Base-by-base conservation (phyloP, 257 asterid species). In the Linaria vulgaris region DNA sequence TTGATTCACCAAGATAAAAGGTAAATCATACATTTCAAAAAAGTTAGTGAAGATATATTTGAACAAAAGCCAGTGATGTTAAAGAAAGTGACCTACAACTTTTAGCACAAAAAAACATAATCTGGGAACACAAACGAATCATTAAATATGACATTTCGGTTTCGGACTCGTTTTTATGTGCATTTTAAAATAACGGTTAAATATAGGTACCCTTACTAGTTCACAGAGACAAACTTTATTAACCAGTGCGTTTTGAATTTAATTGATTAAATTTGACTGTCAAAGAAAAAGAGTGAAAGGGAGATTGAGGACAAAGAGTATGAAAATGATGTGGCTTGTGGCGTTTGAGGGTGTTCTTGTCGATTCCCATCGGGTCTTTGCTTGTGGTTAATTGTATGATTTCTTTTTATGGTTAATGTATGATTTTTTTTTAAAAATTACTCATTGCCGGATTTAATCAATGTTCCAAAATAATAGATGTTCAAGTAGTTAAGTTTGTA, bases 271-370 rank as follows among this genome's bases (percentile, higher is more conserved):
- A 44, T 14, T 12, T 44, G 49, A 44, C 49, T 44, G 49, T 44
- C 8, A 14, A 44, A 34, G 9, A 11, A 1, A 34, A 34, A 34
- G 10, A 34, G 41, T 4, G 41, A 3, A 12, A 19, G 49, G 44
- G 50, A 0, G 48, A 12, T 12, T 59, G 70, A 70, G 43, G 41
- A 34, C 27, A 44, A 85, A 88, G 81, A 88, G 96, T 56, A 65
- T 80, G 73, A 74, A 85, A 82, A 80, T 65, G 15, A 12, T 43
- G 48, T 43, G 48, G 59, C 17, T 43, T 44, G 49, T 27, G 7
- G 49, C 4, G 15, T n/a, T 44, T n/a, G 34, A 27, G 34, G 34
- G 34, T 27, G 3, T 6, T 27, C 6, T 27, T 27, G 34, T 27
- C 4, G n/a, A n/a, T n/a, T n/a, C n/a, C n/a, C 6, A 6, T 3